Percentiles rank a stretch among this genome's conserved stretches.
These are phyloP conservation scores for Diaporthe australafricana DNA, from an alignment of 2,329 filamentous ascomycete species.

Conservation along the genomic window DNA sequence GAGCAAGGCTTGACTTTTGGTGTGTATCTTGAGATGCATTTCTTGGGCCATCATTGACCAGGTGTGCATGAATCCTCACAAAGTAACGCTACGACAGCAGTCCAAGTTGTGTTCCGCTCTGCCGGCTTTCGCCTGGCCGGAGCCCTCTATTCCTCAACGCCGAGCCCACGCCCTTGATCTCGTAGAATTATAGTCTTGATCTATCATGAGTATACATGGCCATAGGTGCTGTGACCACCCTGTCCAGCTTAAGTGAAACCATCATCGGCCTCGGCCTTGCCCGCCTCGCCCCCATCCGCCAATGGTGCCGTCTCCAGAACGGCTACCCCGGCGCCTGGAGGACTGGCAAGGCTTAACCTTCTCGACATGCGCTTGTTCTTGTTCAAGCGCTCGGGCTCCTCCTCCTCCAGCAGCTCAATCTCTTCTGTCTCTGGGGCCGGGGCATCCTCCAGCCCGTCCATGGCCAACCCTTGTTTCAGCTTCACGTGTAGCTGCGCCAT, in stretches of 20 bases:
- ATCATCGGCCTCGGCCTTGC: constrained; percentile 38
- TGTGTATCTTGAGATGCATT: not conserved
- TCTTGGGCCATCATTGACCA: too few species aligned
- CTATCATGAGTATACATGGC: constrained; percentile 34
- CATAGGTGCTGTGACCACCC: not conserved
- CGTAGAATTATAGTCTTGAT: constrained; percentile 27
- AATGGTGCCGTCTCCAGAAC: constrained; percentile 48
- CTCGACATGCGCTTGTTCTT: constrained; percentile 57
- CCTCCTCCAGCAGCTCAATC: constrained; percentile 57
- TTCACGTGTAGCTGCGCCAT: constrained; percentile 63
- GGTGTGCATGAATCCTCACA: not conserved
- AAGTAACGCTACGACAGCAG: not conserved
- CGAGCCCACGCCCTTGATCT: constrained; percentile 9
- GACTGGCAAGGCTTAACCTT: constrained; percentile 66
- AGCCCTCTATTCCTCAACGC: constrained; percentile 6
- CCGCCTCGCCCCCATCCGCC: constrained; percentile 14
- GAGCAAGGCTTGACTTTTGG: constrained; percentile 18
- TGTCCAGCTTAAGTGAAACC: constrained; percentile 43
- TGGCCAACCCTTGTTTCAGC: constrained; percentile 60
- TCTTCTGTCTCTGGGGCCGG: constrained; percentile 48
- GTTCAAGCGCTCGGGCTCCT: constrained; percentile 68
- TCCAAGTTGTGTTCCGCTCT: not conserved
- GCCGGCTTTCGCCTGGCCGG: not conserved
- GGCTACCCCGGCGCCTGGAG: constrained; percentile 41
- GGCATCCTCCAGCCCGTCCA: constrained; percentile 41